Percentiles rank a stretch among this genome's conserved stretches.
Evolutionary conservation across 768 basidiomycete genomes (phyloP).

Genomic region (Hebeloma cylindrosporum): DNA sequence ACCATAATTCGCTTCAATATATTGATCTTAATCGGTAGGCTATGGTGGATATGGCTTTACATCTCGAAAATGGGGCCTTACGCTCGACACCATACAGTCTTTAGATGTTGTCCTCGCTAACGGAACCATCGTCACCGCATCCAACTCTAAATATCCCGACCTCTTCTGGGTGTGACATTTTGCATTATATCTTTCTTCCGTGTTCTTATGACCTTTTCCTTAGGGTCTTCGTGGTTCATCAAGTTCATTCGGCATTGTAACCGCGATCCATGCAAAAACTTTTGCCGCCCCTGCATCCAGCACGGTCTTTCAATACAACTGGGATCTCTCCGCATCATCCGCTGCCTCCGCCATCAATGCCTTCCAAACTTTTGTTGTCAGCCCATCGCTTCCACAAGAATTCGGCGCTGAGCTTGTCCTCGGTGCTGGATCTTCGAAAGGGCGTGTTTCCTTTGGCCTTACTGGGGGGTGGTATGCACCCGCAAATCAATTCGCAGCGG

Average conservation of each 20-base stretch:
- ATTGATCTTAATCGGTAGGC: slow-evolving; percentile 4
- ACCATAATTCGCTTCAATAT: neutral
- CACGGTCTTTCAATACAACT: slow-evolving; percentile 37
- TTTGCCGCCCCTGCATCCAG: slow-evolving; percentile 34
- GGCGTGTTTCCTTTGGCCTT: slow-evolving; percentile 30
- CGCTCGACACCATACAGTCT: slow-evolving; percentile 24
- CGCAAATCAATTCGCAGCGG: slow-evolving; percentile 22
- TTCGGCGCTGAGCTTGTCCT: slow-evolving; percentile 36
- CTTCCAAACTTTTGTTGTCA: slow-evolving; percentile 36
- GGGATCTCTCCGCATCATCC: slow-evolving; percentile 31
- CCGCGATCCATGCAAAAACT: slow-evolving; percentile 35
- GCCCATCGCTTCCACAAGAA: slow-evolving; percentile 30
- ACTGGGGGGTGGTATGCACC: slow-evolving; percentile 35
- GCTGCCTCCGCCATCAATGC: slow-evolving; percentile 33
- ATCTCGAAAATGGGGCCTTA: slow-evolving; percentile 30
- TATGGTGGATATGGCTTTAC: slow-evolving; percentile 29
- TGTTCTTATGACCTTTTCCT: neutral
- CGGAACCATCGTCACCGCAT: slow-evolving; percentile 24
- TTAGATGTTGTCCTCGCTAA: slow-evolving; percentile 29
- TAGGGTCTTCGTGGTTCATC: slow-evolving; percentile 42
- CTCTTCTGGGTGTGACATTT: slow-evolving; percentile 26
- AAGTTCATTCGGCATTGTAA: slow-evolving; percentile 40
- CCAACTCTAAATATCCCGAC: slow-evolving; percentile 21
- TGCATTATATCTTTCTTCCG: neutral
- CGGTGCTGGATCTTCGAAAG: slow-evolving; percentile 25